These are phyloP conservation scores for Xylaria grammica DNA, from an alignment of 495 filamentous ascomycete species.

Conservation along the genomic window DNA sequence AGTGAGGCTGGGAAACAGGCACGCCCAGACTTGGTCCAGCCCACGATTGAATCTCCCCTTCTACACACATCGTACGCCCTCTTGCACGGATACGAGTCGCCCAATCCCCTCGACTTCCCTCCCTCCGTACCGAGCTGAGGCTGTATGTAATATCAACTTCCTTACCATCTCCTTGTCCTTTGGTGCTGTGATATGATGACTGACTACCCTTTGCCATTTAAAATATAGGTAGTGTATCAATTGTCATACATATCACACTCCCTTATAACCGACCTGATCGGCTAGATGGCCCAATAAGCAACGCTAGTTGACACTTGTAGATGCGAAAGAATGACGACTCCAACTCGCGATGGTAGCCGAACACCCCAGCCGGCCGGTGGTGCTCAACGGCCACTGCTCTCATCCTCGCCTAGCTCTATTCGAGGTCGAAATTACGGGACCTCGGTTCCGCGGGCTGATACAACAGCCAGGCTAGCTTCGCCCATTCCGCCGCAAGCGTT, in stretches of 20 bases:
- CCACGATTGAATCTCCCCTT: slow-evolving; percentile 1
- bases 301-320: neutral
- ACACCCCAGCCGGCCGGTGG: slow-evolving; percentile 32
- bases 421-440: slow-evolving; percentile 46
- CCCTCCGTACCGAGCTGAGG: neutral
- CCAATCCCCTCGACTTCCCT: neutral
- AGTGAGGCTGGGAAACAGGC: neutral
- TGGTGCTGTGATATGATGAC: neutral
- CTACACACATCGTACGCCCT: neutral
- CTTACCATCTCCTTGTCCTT: neutral
- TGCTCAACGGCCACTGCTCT: slow-evolving; percentile 46
- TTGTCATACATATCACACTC: neutral
- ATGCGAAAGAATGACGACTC: slow-evolving; percentile 31
- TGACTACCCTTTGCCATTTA: neutral
- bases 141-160: neutral
- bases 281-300: slow-evolving; percentile 20
- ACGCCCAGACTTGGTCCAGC: slow-evolving; percentile 9
- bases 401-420: slow-evolving; percentile 53
- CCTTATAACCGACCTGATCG: neutral
- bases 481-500: slow-evolving; percentile 63
- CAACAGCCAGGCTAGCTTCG: slow-evolving; percentile 74
- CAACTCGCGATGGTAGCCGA: slow-evolving; percentile 35
- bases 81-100: slow-evolving; percentile 7
- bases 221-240: neutral
- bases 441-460: slow-evolving; percentile 64